Evolutionary conservation across 345 rosid species (phyloP).

Genomic region (Arabidopsis arenosa): DNA sequence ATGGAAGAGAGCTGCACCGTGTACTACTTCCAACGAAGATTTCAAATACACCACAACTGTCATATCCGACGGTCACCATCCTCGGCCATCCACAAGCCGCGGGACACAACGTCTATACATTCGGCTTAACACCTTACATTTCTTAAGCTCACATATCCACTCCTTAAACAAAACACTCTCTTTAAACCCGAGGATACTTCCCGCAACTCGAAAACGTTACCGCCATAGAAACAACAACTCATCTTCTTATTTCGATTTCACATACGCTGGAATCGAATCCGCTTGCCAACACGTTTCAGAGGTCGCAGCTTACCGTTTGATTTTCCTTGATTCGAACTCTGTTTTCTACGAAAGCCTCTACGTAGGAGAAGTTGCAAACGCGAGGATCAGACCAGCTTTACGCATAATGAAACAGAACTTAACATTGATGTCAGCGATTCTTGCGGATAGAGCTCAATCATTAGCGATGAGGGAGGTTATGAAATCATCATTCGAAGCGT

Average conservation of each 20-base stretch:
- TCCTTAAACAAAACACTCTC: constrained; percentile 82
- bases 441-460: constrained; percentile 73
- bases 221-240: constrained; percentile 45
- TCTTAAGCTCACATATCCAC: constrained; percentile 71
- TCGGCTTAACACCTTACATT: constrained; percentile 85
- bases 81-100: constrained; percentile 87
- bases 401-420: constrained; percentile 75
- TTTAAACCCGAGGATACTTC: constrained; percentile 61
- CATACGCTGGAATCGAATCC: constrained; percentile 63
- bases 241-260: constrained; percentile 63
- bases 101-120: constrained; percentile 92
- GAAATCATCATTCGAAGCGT: constrained; percentile 81
- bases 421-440: constrained; percentile 69
- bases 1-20: constrained; percentile 81
- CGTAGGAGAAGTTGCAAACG: constrained; percentile 58
- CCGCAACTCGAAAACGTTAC: constrained; percentile 50
- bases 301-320: constrained; percentile 83
- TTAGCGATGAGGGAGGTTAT: constrained; percentile 78
- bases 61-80: constrained; percentile 56
- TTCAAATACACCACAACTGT: constrained; percentile 28
- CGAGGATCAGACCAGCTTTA: constrained; percentile 69
- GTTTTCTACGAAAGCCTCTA: constrained; percentile 79
- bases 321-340: constrained; percentile 74
- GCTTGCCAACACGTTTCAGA: constrained; percentile 87
- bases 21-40: constrained; percentile 49